These are phyloP conservation scores for Furcasterigmium sp. DNA, from an alignment of 2,329 filamentous ascomycete genomes.

Conservation along the genomic window DNA sequence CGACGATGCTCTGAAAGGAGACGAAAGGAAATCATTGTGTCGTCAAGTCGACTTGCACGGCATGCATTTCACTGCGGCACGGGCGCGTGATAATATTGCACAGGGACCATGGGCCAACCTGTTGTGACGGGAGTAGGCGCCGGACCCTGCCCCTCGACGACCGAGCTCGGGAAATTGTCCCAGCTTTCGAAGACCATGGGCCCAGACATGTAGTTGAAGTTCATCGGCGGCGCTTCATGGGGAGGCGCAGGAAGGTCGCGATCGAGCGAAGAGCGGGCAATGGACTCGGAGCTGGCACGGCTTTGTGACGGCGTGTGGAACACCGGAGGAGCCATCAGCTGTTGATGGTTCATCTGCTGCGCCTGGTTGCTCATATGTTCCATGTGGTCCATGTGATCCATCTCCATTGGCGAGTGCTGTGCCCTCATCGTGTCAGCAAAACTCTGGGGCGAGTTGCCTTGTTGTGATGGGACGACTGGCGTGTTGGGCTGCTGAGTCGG, in stretches of 20 bases:
- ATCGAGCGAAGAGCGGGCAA: conserved; percentile 10
- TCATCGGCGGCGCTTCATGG: conserved; percentile 24
- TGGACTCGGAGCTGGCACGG: conserved; percentile 8
- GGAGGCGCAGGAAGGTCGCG: conserved; percentile 13
- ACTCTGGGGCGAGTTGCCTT: conserved; percentile 5
- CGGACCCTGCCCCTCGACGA: conserved; percentile 22
- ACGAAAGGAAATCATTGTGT: conserved; percentile 11
- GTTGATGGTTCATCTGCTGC: conserved; percentile 2
- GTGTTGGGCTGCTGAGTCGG: conserved; percentile 11
- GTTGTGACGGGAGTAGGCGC: conserved; percentile 12
- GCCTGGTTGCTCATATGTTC: not conserved
- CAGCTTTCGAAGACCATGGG: conserved; percentile 34
- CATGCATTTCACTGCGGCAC: conserved; percentile 9
- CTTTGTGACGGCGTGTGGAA: conserved; percentile 8
- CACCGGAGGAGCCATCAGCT: conserved; percentile 10
- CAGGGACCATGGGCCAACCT: conserved; percentile 17
- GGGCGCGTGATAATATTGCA: conserved; percentile 16
- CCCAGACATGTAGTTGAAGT: conserved; percentile 33
- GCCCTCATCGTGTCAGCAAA: conserved; percentile 11
- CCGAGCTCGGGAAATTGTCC: conserved; percentile 29
- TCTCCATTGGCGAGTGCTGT: conserved; percentile 6
- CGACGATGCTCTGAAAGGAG: conserved; percentile 8
- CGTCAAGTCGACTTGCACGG: conserved; percentile 1
- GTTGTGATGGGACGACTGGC: conserved; percentile 10
- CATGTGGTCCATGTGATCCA: not conserved